Base-by-base conservation (phyloP, 2,329 filamentous ascomycete genomes). In the Colletotrichum sp. region DNA sequence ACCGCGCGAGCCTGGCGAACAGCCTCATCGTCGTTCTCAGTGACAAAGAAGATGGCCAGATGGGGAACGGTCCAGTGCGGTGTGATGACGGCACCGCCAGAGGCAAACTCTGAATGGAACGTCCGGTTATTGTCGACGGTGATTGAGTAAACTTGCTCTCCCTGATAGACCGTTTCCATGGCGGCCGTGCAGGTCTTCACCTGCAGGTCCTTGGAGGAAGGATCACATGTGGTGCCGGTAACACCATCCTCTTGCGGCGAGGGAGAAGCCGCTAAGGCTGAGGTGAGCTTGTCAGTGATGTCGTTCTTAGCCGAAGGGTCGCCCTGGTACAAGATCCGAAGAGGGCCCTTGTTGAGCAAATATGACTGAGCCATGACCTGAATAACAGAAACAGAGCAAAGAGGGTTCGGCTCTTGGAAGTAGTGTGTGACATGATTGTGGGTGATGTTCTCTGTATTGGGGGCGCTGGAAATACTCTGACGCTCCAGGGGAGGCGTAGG, bases 281-380 rank as follows among this genome's bases (percentile, higher is more conserved):
- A 87, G n/a, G 86, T 88, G 76, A 90, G 84, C 82, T 89, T 88
- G 78, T 86, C 82, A 55, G 87, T 83, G 71, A 88, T 86, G 60
- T 85, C 84, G 75, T 83, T 82, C 78, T 84, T 85, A 8, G 83
- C 83, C 3, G 82, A 83, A 28, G 85, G 82, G 69, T 85, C 86
- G 24, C 89, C 89, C 32, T 89, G 82, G 74, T 90, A 90, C n/a
- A 90, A 80, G 21, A 90, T 84, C 15, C 87, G 84, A 69, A 90
- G 83, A 21, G 88, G 87, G 77, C 88, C 87, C 44, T 82, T 81
- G 15, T 86, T 88, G 7, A 84, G 85, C 18, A 90, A 83, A 65
- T 85, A 86, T 71, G 84, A 81, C 69, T 85, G 85, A 21, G 86
- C 87, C 87, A 90, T 88, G 49, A 87, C 89, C 78, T 89, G 88